Evolutionary conservation across 495 filamentous ascomycete species (phyloP).

Genomic region (Evansstolkia leycettana): DNA sequence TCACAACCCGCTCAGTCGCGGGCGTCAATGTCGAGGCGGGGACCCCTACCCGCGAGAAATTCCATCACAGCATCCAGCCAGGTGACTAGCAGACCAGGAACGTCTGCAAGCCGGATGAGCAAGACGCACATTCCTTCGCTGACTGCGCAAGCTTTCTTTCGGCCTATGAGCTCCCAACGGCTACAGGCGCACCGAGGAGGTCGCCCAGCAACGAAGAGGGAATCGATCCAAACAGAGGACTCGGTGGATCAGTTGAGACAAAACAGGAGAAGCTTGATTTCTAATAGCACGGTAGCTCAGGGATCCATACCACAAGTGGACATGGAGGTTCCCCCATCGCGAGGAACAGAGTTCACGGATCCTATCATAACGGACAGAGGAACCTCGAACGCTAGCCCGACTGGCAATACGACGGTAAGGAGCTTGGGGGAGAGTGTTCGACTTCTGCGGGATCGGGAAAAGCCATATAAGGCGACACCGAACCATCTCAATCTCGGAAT

Average conservation of each 20-base stretch:
- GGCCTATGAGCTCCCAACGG: slow-evolving; percentile 92
- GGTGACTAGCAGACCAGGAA: slow-evolving; percentile 41
- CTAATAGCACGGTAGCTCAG: slow-evolving; percentile 29
- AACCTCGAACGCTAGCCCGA: slow-evolving; percentile 65
- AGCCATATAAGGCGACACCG: slow-evolving; percentile 35
- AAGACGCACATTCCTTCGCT: slow-evolving; percentile 83
- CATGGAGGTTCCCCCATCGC: slow-evolving; percentile 52
- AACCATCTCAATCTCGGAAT: slow-evolving; percentile 46
- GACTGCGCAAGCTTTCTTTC: slow-evolving; percentile 83
- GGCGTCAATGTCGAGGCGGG: slow-evolving; percentile 36
- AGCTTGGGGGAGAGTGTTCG: slow-evolving; percentile 65
- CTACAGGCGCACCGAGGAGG: slow-evolving; percentile 79
- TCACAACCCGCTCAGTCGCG: slow-evolving; percentile 33
- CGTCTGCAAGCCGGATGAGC: slow-evolving; percentile 61
- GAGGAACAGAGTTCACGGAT: slow-evolving; percentile 71
- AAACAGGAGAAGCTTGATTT: slow-evolving; percentile 38
- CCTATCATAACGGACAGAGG: slow-evolving; percentile 46
- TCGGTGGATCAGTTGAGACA: slow-evolving; percentile 30
- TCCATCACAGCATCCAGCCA: slow-evolving; percentile 23
- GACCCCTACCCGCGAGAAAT: slow-evolving; percentile 26
- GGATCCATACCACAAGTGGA: slow-evolving; percentile 33
- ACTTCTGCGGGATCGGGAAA: slow-evolving; percentile 48
- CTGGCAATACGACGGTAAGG: slow-evolving; percentile 47
- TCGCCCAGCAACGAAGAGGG: slow-evolving; percentile 34
- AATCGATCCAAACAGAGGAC: slow-evolving; percentile 27